phyloP scores from a whole-genome alignment of 805 yeast species.

The Saccharomycopsis selenospora region DNA sequence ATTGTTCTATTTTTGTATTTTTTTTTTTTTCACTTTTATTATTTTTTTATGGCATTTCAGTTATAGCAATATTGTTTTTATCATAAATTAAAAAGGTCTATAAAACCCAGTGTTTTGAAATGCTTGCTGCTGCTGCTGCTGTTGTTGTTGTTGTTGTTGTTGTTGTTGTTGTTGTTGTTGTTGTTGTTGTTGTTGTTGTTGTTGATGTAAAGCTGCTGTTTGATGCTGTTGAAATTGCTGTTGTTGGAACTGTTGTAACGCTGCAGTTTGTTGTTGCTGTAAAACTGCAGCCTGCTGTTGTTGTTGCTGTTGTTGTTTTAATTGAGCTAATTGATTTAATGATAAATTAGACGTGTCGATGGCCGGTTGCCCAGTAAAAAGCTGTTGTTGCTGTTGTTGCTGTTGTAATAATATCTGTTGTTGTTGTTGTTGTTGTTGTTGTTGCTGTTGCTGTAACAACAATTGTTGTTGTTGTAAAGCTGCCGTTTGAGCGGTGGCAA shows the following conservation, averaged over 20 bases:
- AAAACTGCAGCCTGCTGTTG: conserved; percentile 11
- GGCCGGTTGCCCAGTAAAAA: conserved; percentile 21
- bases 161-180: conserved; percentile 11
- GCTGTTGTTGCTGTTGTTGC: conserved; percentile 22
- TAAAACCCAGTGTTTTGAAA: conserved; percentile 11
- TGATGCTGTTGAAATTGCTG: conserved; percentile 10
- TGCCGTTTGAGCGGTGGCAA: neutral
- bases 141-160: conserved; percentile 3
- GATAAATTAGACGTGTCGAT: neutral
- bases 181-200: conserved; percentile 8
- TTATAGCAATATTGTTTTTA: too few species aligned
- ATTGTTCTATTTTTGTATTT: too few species aligned
- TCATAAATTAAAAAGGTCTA: neutral
- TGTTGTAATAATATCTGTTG: too few species aligned
- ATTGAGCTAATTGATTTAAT: neutral
- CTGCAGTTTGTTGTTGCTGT: conserved; percentile 11
- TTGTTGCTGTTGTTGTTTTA: conserved; percentile 10
- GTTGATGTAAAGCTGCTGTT: conserved; percentile 4
- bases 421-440: conserved; percentile 1
- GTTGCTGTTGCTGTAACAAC: conserved; percentile 1
- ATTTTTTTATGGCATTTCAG: too few species aligned
- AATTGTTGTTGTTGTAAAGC: neutral
- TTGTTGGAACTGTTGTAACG: conserved; percentile 9
- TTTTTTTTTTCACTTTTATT: too few species aligned
- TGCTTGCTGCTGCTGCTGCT: conserved; percentile 5